These are phyloP conservation scores for Fraxinus albicans DNA, from an alignment of 305 asterid genomes.

Conservation along the genomic window DNA sequence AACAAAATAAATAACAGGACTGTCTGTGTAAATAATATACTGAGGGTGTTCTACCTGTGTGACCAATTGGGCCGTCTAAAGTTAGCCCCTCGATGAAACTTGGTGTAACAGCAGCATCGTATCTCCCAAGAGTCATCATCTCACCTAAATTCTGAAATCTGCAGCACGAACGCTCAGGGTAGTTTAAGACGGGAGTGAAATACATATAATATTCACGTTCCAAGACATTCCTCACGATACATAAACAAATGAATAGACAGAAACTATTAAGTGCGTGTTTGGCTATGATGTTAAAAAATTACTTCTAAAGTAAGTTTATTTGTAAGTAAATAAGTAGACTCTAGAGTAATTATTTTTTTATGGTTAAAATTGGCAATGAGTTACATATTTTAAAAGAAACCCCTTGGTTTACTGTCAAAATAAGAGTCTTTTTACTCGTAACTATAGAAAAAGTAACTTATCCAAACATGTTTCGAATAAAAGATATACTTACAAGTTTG, in stretches of 20 bases:
- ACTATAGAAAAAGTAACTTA: background rate
- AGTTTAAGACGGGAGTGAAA: background rate
- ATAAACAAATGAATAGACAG: background rate
- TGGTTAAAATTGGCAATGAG: background rate
- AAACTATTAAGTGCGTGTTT: background rate
- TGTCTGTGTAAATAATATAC: background rate
- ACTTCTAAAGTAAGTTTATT: background rate
- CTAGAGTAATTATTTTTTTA: background rate
- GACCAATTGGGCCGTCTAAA: constrained; percentile 86
- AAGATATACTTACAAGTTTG: background rate
- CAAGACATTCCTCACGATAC: background rate
- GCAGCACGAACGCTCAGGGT: constrained; percentile 20
- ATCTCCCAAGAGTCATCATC: constrained; percentile 96
- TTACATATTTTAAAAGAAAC: background rate
- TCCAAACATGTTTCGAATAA: background rate
- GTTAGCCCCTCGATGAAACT: constrained; percentile 79
- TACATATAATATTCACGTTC: background rate
- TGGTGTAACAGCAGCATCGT: constrained; percentile 85
- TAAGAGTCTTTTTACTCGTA: background rate
- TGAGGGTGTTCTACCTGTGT: constrained; percentile 56
- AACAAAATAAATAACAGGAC: background rate
- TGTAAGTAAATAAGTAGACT: background rate
- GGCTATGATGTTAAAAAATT: background rate
- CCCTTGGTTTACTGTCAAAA: background rate
- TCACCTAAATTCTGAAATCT: constrained; percentile 95